Conservation (phyloP, 2,329 filamentous ascomycete species). For the Incumbomyces delicatus region DNA sequence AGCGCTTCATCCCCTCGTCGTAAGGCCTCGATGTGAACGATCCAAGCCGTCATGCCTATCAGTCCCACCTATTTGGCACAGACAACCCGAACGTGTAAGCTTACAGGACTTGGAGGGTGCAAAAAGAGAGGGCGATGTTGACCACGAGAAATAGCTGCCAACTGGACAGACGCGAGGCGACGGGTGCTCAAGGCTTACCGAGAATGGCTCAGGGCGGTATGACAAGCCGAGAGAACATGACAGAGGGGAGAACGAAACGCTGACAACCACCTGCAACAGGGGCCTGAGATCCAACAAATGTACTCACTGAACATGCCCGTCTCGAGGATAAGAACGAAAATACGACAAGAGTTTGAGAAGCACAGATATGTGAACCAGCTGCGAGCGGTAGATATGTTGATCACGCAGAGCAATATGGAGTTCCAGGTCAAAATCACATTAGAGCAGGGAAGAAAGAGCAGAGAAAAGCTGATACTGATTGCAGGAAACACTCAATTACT, state of each 20-base stretch:
- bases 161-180: conserved; percentile 77
- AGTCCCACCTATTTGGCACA: conserved; percentile 86
- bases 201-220: conserved; percentile 91
- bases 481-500: conserved; percentile 97
- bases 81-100: conserved; percentile 67
- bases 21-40: conserved; percentile 6
- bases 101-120: not conserved
- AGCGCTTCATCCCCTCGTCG: no score
- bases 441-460: not conserved
- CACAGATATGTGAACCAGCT: conserved; percentile 89
- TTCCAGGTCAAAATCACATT: conserved; percentile 63
- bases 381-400: conserved; percentile 73
- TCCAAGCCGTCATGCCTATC: conserved; percentile 59
- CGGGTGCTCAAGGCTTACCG: conserved; percentile 84
- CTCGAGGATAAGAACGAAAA: conserved; percentile 78
- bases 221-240: conserved; percentile 31
- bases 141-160: conserved; percentile 53
- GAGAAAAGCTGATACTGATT: not conserved
- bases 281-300: conserved; percentile 93
- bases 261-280: conserved; percentile 45
- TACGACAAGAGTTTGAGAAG: conserved; percentile 93
- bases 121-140: conserved; percentile 19
- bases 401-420: conserved; percentile 85
- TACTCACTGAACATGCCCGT: conserved; percentile 88
- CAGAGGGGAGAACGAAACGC: conserved; percentile 8